These are phyloP conservation scores for Globisporangium heterothallicum DNA, from an alignment of 352 stramenopile species.

Conservation along the genomic window DNA sequence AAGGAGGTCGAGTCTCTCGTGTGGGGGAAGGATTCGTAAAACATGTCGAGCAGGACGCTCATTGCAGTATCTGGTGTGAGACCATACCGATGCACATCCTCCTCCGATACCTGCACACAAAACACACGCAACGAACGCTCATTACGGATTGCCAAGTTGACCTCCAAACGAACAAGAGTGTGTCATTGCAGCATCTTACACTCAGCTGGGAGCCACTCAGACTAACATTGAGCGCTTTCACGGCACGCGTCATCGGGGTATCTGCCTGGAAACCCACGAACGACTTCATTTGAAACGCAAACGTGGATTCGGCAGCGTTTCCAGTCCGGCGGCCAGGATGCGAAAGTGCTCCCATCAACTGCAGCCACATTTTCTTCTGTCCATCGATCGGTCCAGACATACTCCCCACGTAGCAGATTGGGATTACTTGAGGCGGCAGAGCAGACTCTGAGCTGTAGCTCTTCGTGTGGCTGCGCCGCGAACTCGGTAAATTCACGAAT, in stretches of 20 bases:
- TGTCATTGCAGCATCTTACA: no score
- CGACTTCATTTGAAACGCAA: constrained; percentile 25
- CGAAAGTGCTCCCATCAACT: constrained; percentile 34
- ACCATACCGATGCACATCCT: constrained; percentile 3
- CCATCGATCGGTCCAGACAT: constrained; percentile 33
- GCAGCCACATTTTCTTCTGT: constrained; percentile 59
- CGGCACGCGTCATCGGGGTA: constrained; percentile 13
- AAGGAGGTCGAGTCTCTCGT: not conserved
- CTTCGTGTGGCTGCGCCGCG: not conserved
- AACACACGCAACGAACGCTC: no score
- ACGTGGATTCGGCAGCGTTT: not conserved
- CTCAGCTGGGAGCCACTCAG: constrained; percentile 15
- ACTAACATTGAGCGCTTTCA: constrained; percentile 28
- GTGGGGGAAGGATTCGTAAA: constrained; percentile 13
- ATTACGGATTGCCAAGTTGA: no score
- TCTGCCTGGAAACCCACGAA: constrained; percentile 24
- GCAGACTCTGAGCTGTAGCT: not conserved
- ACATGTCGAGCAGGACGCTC: constrained; percentile 5
- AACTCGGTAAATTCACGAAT: constrained; percentile 23
- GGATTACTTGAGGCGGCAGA: constrained; percentile 1
- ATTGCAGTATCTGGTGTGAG: constrained; percentile 4
- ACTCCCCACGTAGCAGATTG: constrained; percentile 35
- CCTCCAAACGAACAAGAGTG: no score
- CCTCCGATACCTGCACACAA: constrained; percentile 1
- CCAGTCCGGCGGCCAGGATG: not conserved